Evolutionary conservation across 345 rosid species (phyloP), one percentile per base, ranked within the genome.

Genomic region (Eucalyptus regnans): DNA sequence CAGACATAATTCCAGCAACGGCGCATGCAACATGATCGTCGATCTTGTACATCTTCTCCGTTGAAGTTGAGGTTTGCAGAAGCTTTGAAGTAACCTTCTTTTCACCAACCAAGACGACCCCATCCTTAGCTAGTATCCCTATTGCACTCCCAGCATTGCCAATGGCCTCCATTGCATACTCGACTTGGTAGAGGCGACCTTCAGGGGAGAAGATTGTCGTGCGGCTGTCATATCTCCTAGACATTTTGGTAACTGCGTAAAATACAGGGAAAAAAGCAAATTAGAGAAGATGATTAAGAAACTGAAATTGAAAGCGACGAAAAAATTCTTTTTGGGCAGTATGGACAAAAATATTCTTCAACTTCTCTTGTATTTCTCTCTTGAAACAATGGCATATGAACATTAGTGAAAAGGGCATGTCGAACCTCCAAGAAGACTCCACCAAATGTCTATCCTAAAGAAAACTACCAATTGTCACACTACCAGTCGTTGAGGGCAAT

Each of bases 171-270:
- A 97, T 96, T 31, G 99, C 99, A 87, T 96, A 97, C 92, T 97
- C 99, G 22, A 97, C 99, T 90, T 97, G 99, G 93, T 97, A 97
- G 68, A 97, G 99, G 90, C 99, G 99, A 49, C 99, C 99, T 93
- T 97, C 99, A 17, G 99, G 99, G 66, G 99, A 97, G 94, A 97
- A 97, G 91, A 97, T 97, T 49, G 99, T 97, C 11, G 99, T 97
- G 86, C 99, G 98, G 91, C 99, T 97, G 94, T 97, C 99, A 89
- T 96, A 97, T 93, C 99, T 96, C 86, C 99, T 95, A 91, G 99
- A 96, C 99, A 97, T 97, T 87, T 85, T 50, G 27, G 44, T 25
- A 27, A 43, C 84, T 84, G 51, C 0, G 37, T 16, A 86, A 48
- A 29, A 88, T 41, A 22, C 27, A 41, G 54, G 87, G n/a, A 33